Evolutionary conservation across 148 eudicot species (phyloP), one percentile per base, ranked within the genome.

Genomic region (Suaeda aralocaspica): DNA sequence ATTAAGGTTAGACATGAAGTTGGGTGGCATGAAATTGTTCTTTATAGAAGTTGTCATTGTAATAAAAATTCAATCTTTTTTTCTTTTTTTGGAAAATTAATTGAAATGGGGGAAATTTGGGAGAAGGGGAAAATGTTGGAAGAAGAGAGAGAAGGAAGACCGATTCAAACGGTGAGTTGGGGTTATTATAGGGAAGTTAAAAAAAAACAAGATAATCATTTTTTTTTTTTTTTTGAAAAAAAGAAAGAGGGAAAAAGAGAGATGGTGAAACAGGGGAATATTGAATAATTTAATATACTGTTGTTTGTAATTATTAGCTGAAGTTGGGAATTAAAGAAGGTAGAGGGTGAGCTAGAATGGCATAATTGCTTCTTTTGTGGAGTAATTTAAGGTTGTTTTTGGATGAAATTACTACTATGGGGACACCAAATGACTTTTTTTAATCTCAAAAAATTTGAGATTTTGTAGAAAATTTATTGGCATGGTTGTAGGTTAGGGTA

Each of bases 11-110:
- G 83, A 68, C 22, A 88, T 85, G 53, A 86, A 65, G 30, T 83
- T 84, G 8, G 93, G 90, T 48, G 90, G 90, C 84, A 88, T 74
- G 57, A 74, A 48, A 68, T 81, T 82, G 72, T 82, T 85, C 75
- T 74, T 85, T 21, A 52, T 76, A 7, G 81, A 72, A 50, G 76
- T 81, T 14, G 77, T 76, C 80, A 70, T 82, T 24, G 67, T 44
- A 51, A 57, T 58, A 61, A 18, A 64, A 59, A 64, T 58, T 22
- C 5, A 50, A n/a, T 18, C 33, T 60, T 70, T 60, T 31, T 28
- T 30, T 9, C 1, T 59, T 6, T 63, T 36, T 41, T 26, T 57
- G 36, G 66, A 29, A 74, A 26, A 16, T 22, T n/a, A 18, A 59
- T 60, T 31, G 22, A 29, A 55, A 55, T 30, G 30, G 9, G 19